Evolutionary conservation across 129 eudicot species (phyloP).

Genomic region (Dittrichia graveolens): DNA sequence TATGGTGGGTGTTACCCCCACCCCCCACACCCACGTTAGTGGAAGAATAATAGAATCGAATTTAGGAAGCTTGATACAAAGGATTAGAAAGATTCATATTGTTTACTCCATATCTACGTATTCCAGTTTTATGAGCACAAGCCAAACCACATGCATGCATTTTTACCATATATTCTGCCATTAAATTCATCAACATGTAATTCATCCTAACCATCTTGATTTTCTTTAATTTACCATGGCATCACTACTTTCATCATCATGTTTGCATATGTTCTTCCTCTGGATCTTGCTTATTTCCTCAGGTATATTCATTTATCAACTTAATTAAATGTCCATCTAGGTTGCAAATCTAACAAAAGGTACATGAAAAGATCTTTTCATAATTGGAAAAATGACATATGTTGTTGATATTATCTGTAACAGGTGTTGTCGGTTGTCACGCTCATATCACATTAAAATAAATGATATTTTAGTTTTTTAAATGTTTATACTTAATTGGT

Average conservation of each 20-base stretch:
- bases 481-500: too few species aligned
- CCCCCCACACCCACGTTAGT: too few species aligned
- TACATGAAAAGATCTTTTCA: too few species aligned
- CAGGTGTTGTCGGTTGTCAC: too few species aligned
- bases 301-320: conserved; percentile 7
- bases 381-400: too few species aligned
- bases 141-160: conserved; percentile 29
- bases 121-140: conserved; percentile 34
- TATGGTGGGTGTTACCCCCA: too few species aligned
- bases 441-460: too few species aligned
- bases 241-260: conserved; percentile 9
- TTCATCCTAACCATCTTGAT: background rate
- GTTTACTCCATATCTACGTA: conserved; percentile 26
- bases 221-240: background rate
- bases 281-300: conserved; percentile 33
- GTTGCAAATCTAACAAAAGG: too few species aligned
- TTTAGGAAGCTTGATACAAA: conserved; percentile 26
- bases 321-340: too few species aligned
- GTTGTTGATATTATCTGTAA: too few species aligned
- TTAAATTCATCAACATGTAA: conserved; percentile 3
- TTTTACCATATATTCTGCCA: conserved; percentile 18
- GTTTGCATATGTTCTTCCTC: conserved; percentile 21
- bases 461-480: too few species aligned
- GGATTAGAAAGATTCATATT: conserved; percentile 27
- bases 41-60: conserved; percentile 31